Conservation (phyloP, 177 flowering plant species). For the Telopea speciosissima region DNA sequence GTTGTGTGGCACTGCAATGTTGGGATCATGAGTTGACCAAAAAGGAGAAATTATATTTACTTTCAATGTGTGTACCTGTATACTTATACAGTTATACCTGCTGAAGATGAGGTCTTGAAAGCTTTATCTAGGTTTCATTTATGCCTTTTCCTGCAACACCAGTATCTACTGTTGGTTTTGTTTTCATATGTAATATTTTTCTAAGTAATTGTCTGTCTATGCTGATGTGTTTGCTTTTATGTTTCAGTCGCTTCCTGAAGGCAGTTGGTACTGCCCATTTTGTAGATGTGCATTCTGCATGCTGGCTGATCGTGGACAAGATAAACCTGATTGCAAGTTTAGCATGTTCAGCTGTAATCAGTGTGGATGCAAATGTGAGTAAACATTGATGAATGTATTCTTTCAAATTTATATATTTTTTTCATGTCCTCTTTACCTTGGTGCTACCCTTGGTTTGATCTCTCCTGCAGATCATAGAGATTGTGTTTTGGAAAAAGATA, state of each 20-base stretch:
- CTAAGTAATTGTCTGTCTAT: background rate
- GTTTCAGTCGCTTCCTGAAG: slow-evolving; percentile 24
- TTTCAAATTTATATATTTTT: background rate
- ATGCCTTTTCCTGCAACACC: background rate
- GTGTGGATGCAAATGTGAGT: slow-evolving; percentile 25
- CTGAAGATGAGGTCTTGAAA: background rate
- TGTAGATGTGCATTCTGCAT: slow-evolving; percentile 23
- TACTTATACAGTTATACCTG: background rate
- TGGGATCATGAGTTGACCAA: background rate
- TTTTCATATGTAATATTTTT: background rate
- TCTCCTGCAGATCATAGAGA: slow-evolving; percentile 50
- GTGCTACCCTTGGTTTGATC: background rate
- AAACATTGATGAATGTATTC: background rate
- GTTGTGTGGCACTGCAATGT: background rate
- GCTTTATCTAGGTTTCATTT: background rate
- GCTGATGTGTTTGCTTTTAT: background rate
- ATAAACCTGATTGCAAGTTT: background rate
- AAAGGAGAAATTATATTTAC: background rate
- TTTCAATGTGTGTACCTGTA: background rate
- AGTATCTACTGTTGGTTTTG: background rate
- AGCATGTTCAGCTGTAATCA: slow-evolving; percentile 16
- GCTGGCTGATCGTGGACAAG: slow-evolving; percentile 6
- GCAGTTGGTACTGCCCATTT: slow-evolving; percentile 24
- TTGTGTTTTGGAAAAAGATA: slow-evolving; percentile 31
- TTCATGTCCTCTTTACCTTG: background rate